Conservation (phyloP, 495 filamentous ascomycete species). For the Xylaria longipes region DNA sequence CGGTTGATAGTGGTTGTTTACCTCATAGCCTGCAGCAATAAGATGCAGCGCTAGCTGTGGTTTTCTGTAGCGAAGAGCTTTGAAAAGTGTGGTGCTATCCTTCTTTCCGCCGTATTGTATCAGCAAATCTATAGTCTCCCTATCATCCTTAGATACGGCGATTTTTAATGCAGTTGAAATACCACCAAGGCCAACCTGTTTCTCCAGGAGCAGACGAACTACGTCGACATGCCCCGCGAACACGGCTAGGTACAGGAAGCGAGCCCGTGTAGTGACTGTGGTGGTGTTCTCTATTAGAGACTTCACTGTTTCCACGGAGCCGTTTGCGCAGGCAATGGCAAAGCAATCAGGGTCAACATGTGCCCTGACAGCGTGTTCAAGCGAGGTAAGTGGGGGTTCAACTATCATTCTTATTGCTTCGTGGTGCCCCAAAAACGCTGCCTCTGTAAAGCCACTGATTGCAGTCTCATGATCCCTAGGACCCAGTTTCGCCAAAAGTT, state of each 20-base stretch:
- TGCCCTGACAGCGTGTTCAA: background rate
- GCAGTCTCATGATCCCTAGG: background rate
- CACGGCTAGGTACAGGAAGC: background rate
- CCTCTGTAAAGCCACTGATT: background rate
- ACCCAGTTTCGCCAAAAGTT: background rate
- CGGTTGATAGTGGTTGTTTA: background rate
- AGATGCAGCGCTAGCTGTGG: background rate
- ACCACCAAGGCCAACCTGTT: background rate
- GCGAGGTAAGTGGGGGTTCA: background rate
- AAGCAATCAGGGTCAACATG: background rate
- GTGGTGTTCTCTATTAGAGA: background rate
- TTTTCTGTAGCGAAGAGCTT: background rate
- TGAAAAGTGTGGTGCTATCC: background rate
- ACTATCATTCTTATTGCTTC: conserved; percentile 1
- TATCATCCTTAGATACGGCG: background rate
- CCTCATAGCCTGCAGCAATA: background rate
- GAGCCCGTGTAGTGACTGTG: background rate
- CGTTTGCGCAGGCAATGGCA: background rate
- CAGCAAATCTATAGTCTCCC: background rate
- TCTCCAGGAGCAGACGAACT: background rate
- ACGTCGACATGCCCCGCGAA: background rate
- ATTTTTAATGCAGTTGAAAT: background rate
- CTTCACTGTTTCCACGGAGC: background rate
- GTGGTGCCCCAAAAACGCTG: background rate
- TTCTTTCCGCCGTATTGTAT: conserved; percentile 1